A percentile compares a stretch with the other conserved stretches of the same genome.
These are phyloP conservation scores for Gymnopus androsaceus DNA, from an alignment of 1,284 basidiomycete species.

Conservation along the genomic window DNA sequence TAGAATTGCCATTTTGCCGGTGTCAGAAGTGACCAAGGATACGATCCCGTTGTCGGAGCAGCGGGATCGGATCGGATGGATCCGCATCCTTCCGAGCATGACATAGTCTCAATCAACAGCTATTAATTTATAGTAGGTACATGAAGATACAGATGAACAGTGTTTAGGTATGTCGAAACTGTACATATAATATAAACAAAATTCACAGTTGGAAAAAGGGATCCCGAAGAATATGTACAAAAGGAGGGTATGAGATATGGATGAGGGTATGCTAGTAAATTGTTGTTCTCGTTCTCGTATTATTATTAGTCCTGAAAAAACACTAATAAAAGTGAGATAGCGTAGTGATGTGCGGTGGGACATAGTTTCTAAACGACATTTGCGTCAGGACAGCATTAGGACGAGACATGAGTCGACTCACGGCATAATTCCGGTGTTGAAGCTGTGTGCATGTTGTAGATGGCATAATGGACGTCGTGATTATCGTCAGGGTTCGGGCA, in stretches of 20 bases:
- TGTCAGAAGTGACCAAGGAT: no score
- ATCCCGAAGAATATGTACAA: conserved; percentile 6
- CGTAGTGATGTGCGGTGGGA: conserved; percentile 1
- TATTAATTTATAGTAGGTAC: no score
- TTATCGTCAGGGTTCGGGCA: conserved; percentile 11
- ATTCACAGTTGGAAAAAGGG: neutral
- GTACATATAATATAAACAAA: conserved; percentile 1
- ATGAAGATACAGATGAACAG: conserved; percentile 1
- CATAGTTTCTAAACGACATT: neutral
- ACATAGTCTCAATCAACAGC: no score
- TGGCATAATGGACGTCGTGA: conserved; percentile 9
- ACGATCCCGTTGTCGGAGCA: no score
- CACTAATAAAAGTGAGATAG: neutral
- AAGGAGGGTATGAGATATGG: conserved; percentile 14
- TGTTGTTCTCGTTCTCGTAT: neutral
- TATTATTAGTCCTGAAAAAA: conserved; percentile 9
- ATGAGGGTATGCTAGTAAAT: conserved; percentile 9
- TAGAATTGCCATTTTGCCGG: no score
- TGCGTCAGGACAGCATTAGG: neutral
- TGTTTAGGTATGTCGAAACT: conserved; percentile 1
- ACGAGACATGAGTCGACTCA: conserved; percentile 6
- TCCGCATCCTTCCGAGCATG: no score
- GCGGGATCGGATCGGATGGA: no score
- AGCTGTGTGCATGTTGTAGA: neutral
- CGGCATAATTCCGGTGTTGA: conserved; percentile 11